A percentile compares a stretch with the other conserved stretches of the same genome.
Conservation (phyloP, 2,329 filamentous ascomycete species). For the Cladosporium sp. region DNA sequence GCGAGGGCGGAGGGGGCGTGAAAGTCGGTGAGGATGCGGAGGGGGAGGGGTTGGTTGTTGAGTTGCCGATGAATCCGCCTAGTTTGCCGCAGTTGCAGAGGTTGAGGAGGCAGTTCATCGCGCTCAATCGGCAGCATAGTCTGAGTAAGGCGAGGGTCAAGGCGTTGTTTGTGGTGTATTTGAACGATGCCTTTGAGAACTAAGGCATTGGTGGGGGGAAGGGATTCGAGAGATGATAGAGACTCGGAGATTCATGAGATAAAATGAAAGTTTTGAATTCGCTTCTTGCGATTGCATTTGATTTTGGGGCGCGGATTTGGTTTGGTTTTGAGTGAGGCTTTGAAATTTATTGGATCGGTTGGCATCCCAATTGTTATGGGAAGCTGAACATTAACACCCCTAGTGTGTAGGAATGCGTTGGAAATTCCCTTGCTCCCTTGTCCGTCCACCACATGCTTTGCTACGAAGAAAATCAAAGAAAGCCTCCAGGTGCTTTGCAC, state of each 20-base stretch:
- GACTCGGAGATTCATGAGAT: neutral
- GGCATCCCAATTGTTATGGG: too few species aligned
- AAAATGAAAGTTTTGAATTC: neutral
- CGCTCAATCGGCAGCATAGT: constrained; percentile 63
- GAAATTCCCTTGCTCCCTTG: neutral
- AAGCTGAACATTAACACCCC: too few species aligned
- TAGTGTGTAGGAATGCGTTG: neutral
- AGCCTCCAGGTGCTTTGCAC: neutral
- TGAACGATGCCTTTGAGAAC: constrained; percentile 35
- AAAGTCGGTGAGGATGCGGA: constrained; percentile 32
- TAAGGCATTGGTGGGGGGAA: too few species aligned
- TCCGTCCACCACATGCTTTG: too few species aligned
- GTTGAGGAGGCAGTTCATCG: constrained; percentile 70
- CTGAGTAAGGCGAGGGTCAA: constrained; percentile 36
- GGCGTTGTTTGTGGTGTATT: constrained; percentile 38
- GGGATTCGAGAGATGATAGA: too few species aligned
- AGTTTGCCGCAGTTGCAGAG: constrained; percentile 69
- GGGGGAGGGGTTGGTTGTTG: constrained; percentile 37
- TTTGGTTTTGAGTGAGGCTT: too few species aligned
- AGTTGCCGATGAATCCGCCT: constrained; percentile 64
- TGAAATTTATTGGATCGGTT: too few species aligned
- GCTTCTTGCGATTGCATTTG: neutral
- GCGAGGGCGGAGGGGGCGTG: constrained; percentile 59
- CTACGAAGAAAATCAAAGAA: neutral
- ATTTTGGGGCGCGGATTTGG: too few species aligned